Percentiles rank a stretch among this genome's conserved stretches.
These are phyloP conservation scores for Xylaria flabelliformis DNA, from an alignment of 495 filamentous ascomycete species.

Conservation along the genomic window DNA sequence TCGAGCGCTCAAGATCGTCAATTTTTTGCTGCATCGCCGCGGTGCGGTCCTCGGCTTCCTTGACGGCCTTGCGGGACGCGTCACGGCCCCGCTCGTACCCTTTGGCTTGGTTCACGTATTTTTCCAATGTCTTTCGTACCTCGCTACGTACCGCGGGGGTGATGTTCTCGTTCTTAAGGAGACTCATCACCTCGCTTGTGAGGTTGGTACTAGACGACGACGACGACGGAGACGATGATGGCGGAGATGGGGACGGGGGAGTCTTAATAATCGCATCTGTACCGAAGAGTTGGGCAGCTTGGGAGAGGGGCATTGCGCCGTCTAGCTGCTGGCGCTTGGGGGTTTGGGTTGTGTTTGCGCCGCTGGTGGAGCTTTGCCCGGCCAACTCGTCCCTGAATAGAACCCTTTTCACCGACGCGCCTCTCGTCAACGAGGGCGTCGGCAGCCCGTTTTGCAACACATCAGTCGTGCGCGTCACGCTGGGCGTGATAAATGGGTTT, in stretches of 20 bases:
- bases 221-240: not conserved
- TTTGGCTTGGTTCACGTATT: conserved; percentile 59
- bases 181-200: conserved; percentile 54
- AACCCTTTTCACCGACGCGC: conserved; percentile 31
- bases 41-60: conserved; percentile 66
- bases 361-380: not conserved
- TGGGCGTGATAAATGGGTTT: conserved; percentile 10
- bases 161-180: conserved; percentile 59
- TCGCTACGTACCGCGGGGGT: conserved; percentile 47
- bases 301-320: not conserved
- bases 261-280: conserved; percentile 16
- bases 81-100: conserved; percentile 69
- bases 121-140: conserved; percentile 58
- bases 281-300: conserved; percentile 17
- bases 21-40: conserved; percentile 57
- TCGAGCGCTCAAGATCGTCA: conserved; percentile 51
- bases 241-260: conserved; percentile 14
- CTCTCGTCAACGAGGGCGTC: conserved; percentile 36
- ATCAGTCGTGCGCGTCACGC: conserved; percentile 1
- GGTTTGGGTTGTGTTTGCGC: not conserved
- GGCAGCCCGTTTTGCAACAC: conserved; percentile 31
- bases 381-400: conserved; percentile 30
- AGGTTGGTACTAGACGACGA: conserved; percentile 46
- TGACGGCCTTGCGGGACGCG: conserved; percentile 63
- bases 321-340: conserved; percentile 27